Conservation (phyloP, 2,329 filamentous ascomycete species). For the Colletotrichum orbiculare region DNA sequence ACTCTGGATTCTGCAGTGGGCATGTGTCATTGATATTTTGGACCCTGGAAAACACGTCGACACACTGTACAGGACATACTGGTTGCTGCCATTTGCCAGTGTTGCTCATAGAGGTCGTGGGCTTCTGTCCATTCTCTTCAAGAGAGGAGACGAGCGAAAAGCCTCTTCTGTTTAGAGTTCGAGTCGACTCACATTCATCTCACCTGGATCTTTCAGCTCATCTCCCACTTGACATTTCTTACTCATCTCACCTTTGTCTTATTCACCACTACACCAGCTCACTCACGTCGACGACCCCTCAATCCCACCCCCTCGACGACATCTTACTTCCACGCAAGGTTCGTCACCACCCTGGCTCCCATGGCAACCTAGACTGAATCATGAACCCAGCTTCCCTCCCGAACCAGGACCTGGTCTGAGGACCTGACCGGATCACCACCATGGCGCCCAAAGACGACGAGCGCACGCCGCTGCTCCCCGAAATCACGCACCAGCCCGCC, state of each 20-base stretch:
- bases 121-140: not conserved
- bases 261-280: not conserved
- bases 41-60: not conserved
- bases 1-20: not conserved
- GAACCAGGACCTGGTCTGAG: not conserved
- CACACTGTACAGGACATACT: not conserved
- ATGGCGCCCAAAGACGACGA: conserved; percentile 24
- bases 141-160: no score
- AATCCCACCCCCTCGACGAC: not conserved
- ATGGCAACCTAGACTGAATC: conserved; percentile 8
- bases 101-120: not conserved
- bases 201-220: no score
- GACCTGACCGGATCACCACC: not conserved
- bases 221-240: no score
- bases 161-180: no score
- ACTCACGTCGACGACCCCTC: not conserved
- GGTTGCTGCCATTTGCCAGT: not conserved
- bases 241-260: no score
- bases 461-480: conserved; percentile 27
- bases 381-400: not conserved
- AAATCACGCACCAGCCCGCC: conserved; percentile 11
- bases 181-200: no score
- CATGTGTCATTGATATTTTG: conserved; percentile 5
- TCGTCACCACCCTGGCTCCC: not conserved
- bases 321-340: not conserved